These are phyloP conservation scores for Gremmenia infestans DNA, from an alignment of 2,329 filamentous ascomycete species.

Conservation along the genomic window DNA sequence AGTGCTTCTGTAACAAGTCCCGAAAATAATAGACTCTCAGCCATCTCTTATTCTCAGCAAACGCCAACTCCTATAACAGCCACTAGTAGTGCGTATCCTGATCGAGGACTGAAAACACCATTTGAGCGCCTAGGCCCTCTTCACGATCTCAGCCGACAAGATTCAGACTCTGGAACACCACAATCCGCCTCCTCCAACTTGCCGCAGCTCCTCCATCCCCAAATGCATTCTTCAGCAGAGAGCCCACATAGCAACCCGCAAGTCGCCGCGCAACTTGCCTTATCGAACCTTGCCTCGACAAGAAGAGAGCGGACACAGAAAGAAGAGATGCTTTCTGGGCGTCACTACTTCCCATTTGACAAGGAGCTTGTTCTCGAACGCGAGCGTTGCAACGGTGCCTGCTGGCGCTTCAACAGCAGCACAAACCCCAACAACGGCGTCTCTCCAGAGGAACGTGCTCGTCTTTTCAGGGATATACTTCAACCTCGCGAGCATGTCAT, in stretches of 20 bases:
- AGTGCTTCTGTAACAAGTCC: constrained; percentile 54
- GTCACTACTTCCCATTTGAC: constrained; percentile 75
- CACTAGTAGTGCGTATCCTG: constrained; percentile 32
- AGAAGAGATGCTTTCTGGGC: constrained; percentile 80
- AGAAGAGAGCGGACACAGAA: constrained; percentile 59
- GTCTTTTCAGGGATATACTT: constrained; percentile 68
- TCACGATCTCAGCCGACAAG: constrained; percentile 52
- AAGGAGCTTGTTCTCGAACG: constrained; percentile 75
- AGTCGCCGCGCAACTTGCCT: constrained; percentile 29
- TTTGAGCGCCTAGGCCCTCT: constrained; percentile 57
- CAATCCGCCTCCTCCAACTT: constrained; percentile 37
- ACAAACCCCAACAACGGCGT: constrained; percentile 70
- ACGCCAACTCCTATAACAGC: constrained; percentile 60
- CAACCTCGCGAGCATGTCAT: constrained; percentile 55
- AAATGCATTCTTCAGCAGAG: constrained; percentile 21
- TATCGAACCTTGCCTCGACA: constrained; percentile 29
- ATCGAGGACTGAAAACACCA: constrained; percentile 42
- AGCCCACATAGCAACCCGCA: constrained; percentile 29
- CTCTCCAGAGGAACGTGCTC: constrained; percentile 60
- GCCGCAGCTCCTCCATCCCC: constrained; percentile 45
- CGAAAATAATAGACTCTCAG: constrained; percentile 54
- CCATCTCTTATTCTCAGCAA: constrained; percentile 44
- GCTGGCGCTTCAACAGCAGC: constrained; percentile 83
- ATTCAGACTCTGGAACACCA: constrained; percentile 43
- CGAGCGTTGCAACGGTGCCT: constrained; percentile 74